Evolutionary conservation across 73 alveolate genomes (phyloP).

Genomic region (Paramecium primaurelia): DNA sequence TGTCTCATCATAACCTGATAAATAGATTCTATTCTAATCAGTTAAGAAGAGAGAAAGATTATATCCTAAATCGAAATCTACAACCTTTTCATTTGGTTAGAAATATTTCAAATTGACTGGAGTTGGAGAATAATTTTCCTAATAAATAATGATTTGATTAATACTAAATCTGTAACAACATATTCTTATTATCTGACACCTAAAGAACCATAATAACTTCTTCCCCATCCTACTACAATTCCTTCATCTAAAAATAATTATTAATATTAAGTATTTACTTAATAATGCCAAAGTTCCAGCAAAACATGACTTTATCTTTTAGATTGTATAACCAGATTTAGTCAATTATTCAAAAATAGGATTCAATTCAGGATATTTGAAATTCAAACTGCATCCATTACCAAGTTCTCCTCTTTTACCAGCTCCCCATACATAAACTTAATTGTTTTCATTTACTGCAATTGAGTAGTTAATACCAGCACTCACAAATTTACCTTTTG

Average conservation of each 20-base stretch:
- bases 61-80: slow-evolving; percentile 35
- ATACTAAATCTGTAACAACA: slow-evolving; percentile 37
- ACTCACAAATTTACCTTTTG: background rate
- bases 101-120: background rate
- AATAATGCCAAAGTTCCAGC: slow-evolving; percentile 4
- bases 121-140: background rate
- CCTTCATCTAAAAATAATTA: background rate
- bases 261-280: background rate
- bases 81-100: background rate
- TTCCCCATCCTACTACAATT: slow-evolving; percentile 26
- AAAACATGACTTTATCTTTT: slow-evolving; percentile 26
- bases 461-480: background rate
- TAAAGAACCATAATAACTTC: slow-evolving; percentile 3
- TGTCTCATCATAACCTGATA: background rate
- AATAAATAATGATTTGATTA: background rate
- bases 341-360: background rate
- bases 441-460: background rate
- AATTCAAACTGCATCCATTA: background rate
- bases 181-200: slow-evolving; percentile 48
- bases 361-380: slow-evolving; percentile 5
- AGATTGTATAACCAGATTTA: background rate
- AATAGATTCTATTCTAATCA: slow-evolving; percentile 25
- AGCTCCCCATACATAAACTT: background rate
- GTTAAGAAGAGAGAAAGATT: slow-evolving; percentile 23
- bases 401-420: slow-evolving; percentile 23